Base-by-base conservation (phyloP, 768 basidiomycete genomes). In the Suillus occidentalis region DNA sequence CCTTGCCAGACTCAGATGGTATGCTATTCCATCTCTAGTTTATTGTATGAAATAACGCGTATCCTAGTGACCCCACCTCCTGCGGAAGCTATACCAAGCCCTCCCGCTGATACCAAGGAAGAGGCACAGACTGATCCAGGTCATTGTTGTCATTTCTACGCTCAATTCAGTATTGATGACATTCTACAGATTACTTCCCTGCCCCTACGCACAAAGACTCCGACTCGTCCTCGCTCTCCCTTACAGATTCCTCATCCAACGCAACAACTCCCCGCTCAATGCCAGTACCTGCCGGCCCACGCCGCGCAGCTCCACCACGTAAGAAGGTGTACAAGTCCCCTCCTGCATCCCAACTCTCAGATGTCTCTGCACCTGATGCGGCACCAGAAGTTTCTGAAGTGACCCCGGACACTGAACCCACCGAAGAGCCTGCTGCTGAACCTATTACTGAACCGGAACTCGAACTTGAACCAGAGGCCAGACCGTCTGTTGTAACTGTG, bases 241-340 rank as follows among this genome's bases (percentile, higher is more conserved):
- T 71, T 3, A 71, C 73, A 22, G 28, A 71, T 22, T 55, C 69
- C 70, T 1, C 52, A 6, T 59, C 58, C 25, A 37, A 20, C 28
- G 6, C 78, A 0, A 75, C 76, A 40, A 69, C 77, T 5, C 63
- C 80, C 13, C 82, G 81, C 42, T 77, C 86, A 0, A 93, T 94
- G 88, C 91, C 92, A 25, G 81, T 91, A 5, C 91, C 92, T 16
- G 83, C 85, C 16, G 88, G 81, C 20, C 92, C 92, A 50, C 86
- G 89, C 52, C 85, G 92, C 6, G 83, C 90, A 31, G 92, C 83
- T 4, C 91, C 90, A 57, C 92, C 93, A 10, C 81, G 92, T 49
- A 87, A 83, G 76, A 90, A 90, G 71, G 72, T 81, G 6, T 79
- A 78, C 56, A 89, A 86, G 73, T 82, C 85, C 1, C 77, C 81